phyloP scores from a whole-genome alignment of 2,329 filamentous ascomycete species.

The Tolypocladium pustulatum region DNA sequence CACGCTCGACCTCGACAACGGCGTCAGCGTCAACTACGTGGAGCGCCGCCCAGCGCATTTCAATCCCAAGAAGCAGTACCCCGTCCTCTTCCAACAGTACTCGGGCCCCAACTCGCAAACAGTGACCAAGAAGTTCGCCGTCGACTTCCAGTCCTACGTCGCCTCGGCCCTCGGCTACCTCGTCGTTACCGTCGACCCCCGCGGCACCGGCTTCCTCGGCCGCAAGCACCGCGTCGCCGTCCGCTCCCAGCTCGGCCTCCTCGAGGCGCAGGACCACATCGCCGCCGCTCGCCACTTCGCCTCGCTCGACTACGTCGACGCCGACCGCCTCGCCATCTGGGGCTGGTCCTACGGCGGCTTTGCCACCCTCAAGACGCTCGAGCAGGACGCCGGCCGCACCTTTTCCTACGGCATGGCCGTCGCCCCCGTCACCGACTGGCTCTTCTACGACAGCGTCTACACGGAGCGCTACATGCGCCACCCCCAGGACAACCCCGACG shows the following conservation, averaged over 20 bases:
- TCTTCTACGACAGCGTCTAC: constrained; percentile 89
- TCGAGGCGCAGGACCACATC: constrained; percentile 86
- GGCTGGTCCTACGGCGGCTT: constrained; percentile 98
- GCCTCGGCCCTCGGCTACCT: constrained; percentile 82
- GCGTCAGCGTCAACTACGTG: constrained; percentile 58
- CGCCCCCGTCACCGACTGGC: constrained; percentile 96
- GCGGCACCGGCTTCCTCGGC: constrained; percentile 85
- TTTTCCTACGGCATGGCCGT: constrained; percentile 98
- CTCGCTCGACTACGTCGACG: constrained; percentile 71
- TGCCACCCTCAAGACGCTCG: constrained; percentile 87
- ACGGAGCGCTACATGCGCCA: constrained; percentile 97
- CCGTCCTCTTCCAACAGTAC: constrained; percentile 91
- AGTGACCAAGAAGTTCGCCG: constrained; percentile 67
- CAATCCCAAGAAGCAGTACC: constrained; percentile 72
- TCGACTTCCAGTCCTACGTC: constrained; percentile 87
- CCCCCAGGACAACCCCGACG: constrained; percentile 67
- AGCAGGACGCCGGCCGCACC: constrained; percentile 77
- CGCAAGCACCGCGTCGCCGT: constrained; percentile 74
- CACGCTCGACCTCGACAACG: constrained; percentile 71
- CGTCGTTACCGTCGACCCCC: constrained; percentile 87
- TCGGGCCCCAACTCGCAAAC: constrained; percentile 88
- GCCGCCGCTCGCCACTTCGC: constrained; percentile 79
- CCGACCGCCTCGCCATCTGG: constrained; percentile 81
- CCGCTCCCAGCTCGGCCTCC: constrained; percentile 72
- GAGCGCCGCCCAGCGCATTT: constrained; percentile 90